These are phyloP conservation scores for Fusarium aywerte DNA, from an alignment of 2,329 filamentous ascomycete genomes.

Conservation along the genomic window DNA sequence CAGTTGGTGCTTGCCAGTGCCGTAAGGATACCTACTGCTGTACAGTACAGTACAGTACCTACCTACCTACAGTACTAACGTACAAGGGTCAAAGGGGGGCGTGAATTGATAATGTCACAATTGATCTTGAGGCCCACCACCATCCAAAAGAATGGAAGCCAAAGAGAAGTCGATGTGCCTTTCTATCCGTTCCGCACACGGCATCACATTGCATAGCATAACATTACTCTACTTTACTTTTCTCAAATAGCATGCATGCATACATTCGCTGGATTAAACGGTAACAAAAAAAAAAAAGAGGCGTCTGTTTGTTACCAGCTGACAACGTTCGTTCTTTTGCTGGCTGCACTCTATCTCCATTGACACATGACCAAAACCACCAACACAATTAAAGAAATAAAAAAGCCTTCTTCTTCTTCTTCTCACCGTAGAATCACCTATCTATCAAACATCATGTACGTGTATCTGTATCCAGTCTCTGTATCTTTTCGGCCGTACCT, in stretches of 20 bases:
- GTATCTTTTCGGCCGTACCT: neutral
- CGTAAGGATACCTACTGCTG: conserved; percentile 1
- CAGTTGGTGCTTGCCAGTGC: neutral
- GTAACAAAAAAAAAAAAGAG: neutral
- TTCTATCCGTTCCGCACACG: conserved; percentile 3
- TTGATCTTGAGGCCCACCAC: conserved; percentile 15
- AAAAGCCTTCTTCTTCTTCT: conserved; percentile 6
- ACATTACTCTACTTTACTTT: neutral
- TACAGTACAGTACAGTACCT: conserved; percentile 8
- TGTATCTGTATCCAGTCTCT: neutral
- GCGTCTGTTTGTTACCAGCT: neutral
- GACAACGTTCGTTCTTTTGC: neutral
- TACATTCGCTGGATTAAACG: neutral
- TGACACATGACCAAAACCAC: conserved; percentile 2
- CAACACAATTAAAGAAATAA: neutral
- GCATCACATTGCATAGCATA: neutral
- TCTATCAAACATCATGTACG: neutral
- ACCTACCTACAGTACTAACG: too few relatives aligned
- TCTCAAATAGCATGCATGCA: too few relatives aligned
- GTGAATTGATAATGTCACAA: conserved; percentile 3
- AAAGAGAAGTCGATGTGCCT: neutral
- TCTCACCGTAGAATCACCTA: conserved; percentile 21
- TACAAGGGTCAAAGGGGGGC: conserved; percentile 12
- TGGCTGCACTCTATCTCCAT: neutral
- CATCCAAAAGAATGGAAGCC: neutral